Percentiles rank a stretch among this genome's conserved stretches.
phyloP scores from a whole-genome alignment of 352 stramenopile genomes.

The Phytophthora tentaculata region DNA sequence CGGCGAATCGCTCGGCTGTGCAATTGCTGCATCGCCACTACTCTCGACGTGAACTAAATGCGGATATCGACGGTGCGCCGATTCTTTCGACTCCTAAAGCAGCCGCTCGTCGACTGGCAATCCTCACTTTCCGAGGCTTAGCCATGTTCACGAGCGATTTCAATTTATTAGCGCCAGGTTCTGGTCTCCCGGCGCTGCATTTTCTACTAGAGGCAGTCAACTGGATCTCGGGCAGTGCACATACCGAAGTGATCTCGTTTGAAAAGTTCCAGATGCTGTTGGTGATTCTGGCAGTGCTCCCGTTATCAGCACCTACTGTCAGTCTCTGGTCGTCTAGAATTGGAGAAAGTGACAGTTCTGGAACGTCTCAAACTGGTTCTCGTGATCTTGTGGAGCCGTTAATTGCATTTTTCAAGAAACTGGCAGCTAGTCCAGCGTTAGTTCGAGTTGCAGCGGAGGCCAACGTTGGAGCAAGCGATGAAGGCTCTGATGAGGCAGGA shows the following conservation, averaged over 20 bases:
- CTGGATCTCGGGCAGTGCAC: constrained; percentile 68
- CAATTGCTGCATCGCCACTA: constrained; percentile 68
- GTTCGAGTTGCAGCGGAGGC: constrained; percentile 35
- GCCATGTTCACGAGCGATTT: constrained; percentile 59
- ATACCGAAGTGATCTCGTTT: constrained; percentile 72
- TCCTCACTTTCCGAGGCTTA: constrained; percentile 63
- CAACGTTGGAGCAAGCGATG: constrained; percentile 13
- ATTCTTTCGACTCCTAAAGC: constrained; percentile 36
- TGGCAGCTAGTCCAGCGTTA: constrained; percentile 35
- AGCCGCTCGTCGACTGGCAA: constrained; percentile 44
- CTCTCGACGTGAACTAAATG: constrained; percentile 36
- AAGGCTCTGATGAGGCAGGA: constrained; percentile 10
- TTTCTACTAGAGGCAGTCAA: constrained; percentile 68
- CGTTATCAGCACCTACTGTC: constrained; percentile 19
- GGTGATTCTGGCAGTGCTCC: constrained; percentile 40
- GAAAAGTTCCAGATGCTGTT: constrained; percentile 70
- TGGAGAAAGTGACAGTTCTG: constrained; percentile 8
- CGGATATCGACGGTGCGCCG: constrained; percentile 9
- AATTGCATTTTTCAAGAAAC: constrained; percentile 32
- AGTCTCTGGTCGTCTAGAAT: constrained; percentile 21
- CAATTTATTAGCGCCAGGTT: constrained; percentile 33
- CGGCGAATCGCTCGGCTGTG: constrained; percentile 42
- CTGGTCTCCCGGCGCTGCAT: constrained; percentile 44
- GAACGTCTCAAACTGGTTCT: constrained; percentile 5
- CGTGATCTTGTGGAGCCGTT: constrained; percentile 28